A percentile compares a stretch with the other conserved stretches of the same genome.
phyloP scores from a whole-genome alignment of 1,284 basidiomycete species.

The Sporisorium graminicola region DNA sequence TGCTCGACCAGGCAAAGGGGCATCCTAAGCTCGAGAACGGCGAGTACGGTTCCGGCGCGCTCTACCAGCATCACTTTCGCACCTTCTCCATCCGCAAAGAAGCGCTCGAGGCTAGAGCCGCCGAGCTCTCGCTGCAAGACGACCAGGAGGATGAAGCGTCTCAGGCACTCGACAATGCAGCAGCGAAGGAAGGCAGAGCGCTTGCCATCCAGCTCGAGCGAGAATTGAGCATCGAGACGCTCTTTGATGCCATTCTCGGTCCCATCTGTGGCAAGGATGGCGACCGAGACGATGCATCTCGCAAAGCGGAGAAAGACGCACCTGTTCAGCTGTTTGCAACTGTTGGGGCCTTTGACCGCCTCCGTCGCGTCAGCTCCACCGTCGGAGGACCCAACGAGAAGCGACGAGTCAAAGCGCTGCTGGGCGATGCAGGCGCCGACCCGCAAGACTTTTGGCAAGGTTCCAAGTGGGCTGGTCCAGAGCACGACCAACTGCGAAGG shows the following conservation, averaged over 20 bases:
- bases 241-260: conserved; percentile 41
- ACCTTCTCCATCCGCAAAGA: conserved; percentile 47
- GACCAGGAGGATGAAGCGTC: conserved; percentile 32
- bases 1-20: conserved; percentile 19
- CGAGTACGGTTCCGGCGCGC: conserved; percentile 26
- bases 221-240: conserved; percentile 45
- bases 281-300: background rate
- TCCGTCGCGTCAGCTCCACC: conserved; percentile 38
- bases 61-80: conserved; percentile 43
- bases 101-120: conserved; percentile 40
- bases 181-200: conserved; percentile 41
- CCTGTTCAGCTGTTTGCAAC: conserved; percentile 31
- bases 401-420: conserved; percentile 36
- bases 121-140: conserved; percentile 33
- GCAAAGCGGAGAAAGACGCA: background rate
- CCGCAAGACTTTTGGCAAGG: conserved; percentile 41
- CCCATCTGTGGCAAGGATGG: conserved; percentile 14
- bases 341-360: conserved; percentile 41
- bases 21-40: conserved; percentile 30
- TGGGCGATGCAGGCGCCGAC: conserved; percentile 26
- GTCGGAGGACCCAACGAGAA: conserved; percentile 53
- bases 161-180: conserved; percentile 29
- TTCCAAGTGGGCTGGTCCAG: conserved; percentile 35
- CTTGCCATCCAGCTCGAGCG: conserved; percentile 49
- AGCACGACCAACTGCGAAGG: conserved; percentile 16